Conservation (phyloP, 305 asterid species). For the Rubia peregrina region DNA sequence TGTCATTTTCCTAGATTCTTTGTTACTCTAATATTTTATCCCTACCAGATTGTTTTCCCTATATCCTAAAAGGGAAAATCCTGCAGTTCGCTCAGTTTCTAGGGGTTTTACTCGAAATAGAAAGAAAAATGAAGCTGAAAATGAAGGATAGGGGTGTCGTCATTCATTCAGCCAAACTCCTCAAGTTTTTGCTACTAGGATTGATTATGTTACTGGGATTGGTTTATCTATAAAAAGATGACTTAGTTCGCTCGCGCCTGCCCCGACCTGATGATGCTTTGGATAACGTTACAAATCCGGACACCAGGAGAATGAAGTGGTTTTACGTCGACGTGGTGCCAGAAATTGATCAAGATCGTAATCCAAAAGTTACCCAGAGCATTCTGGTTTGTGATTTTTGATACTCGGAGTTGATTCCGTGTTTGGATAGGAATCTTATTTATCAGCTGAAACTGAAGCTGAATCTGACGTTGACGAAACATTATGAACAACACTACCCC, state of each 20-base stretch:
- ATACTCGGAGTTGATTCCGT: slow-evolving; percentile 81
- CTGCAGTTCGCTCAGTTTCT: not conserved
- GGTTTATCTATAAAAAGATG: slow-evolving; percentile 53
- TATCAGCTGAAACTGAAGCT: slow-evolving; percentile 62
- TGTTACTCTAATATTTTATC: not conserved
- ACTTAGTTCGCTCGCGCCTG: slow-evolving; percentile 42
- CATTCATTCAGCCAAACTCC: slow-evolving; percentile 29
- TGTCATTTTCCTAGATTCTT: not conserved
- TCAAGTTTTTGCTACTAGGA: slow-evolving; percentile 45
- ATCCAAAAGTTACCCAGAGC: slow-evolving; percentile 44
- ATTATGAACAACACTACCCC: slow-evolving; percentile 94
- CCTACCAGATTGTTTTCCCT: not conserved
- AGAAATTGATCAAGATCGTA: slow-evolving; percentile 47
- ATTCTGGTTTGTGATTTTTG: slow-evolving; percentile 82
- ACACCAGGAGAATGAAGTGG: slow-evolving; percentile 31
- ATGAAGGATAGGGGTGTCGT: slow-evolving; percentile 51
- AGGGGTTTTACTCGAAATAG: slow-evolving; percentile 25
- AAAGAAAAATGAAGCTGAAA: not conserved
- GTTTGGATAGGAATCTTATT: slow-evolving; percentile 68
- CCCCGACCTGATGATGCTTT: slow-evolving; percentile 49
- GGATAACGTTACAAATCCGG: slow-evolving; percentile 52
- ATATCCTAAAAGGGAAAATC: not conserved
- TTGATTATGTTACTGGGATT: slow-evolving; percentile 51
- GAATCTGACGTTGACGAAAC: slow-evolving; percentile 87
- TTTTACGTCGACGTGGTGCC: slow-evolving; percentile 41